Conservation (phyloP, 352 stramenopile species). For the Phytophthora gonapodyides region DNA sequence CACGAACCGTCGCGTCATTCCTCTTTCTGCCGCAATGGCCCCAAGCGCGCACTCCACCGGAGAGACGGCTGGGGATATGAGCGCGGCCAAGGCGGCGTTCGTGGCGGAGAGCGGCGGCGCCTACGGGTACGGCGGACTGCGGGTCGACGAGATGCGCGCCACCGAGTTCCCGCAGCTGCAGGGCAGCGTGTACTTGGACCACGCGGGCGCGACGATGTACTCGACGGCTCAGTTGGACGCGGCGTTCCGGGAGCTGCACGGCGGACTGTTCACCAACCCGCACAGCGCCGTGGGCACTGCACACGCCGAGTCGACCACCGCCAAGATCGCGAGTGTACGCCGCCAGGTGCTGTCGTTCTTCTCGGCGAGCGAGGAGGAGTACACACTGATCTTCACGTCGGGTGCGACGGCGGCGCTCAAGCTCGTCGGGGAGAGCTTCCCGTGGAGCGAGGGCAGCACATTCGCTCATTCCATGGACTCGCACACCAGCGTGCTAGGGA, state of each 20-base stretch:
- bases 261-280: constrained; percentile 64
- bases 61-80: constrained; percentile 10
- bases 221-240: constrained; percentile 62
- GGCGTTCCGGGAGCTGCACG: constrained; percentile 52
- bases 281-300: constrained; percentile 45
- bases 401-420: constrained; percentile 83
- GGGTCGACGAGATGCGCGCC: constrained; percentile 48
- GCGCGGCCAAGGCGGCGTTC: constrained; percentile 32
- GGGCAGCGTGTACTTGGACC: constrained; percentile 76
- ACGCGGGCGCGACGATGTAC: constrained; percentile 85
- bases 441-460: constrained; percentile 54
- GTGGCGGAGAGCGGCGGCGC: constrained; percentile 28
- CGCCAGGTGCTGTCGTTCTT: constrained; percentile 74
- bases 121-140: constrained; percentile 43
- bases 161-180: constrained; percentile 54
- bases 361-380: constrained; percentile 64
- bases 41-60: constrained; percentile 5
- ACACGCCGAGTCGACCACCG: constrained; percentile 46
- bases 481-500: constrained; percentile 77
- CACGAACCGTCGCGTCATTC: constrained; percentile 23
- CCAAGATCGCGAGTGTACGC: constrained; percentile 48
- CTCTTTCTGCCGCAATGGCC: constrained; percentile 10
- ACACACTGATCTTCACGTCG: constrained; percentile 86
- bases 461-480: constrained; percentile 71
- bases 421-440: constrained; percentile 82